Base-by-base conservation (phyloP, 495 filamentous ascomycete species). In the Oidiodendron maius region DNA sequence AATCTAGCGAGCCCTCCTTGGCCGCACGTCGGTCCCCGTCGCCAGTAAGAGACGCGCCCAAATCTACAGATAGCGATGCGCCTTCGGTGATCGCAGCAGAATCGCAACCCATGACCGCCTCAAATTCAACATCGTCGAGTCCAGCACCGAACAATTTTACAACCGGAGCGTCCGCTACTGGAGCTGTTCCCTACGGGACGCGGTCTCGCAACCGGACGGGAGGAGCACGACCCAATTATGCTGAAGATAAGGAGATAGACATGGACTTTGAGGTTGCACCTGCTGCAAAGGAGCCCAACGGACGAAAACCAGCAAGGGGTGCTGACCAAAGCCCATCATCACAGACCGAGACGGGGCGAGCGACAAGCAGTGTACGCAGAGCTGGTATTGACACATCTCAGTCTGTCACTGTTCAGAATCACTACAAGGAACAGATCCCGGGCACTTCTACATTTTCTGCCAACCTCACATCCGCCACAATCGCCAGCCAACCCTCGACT, bases 221-320 rank as follows among this genome's bases (percentile, higher is more conserved):
- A 51, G 74, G 72, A 47, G 75, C 87, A 54, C 86, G 93, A 52
- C 81, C 83, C 40, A 98, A 98, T 64, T 98, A 98, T 66, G 94
- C 93, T 24, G 93, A 98, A 68, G 94, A 98, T 67, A 86, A 84
- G 61, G 93, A 96, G 58, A 69, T 89, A 54, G 94, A 97, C 52
- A 79, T 88, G 67, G 93, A 98, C 32, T 76, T 86, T 45, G 59
- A 62, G 22, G 20, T 47, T 8, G 25, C 47, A 8, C 26, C 53
- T 24, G 4, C 42, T 25, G 3, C 42, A 3, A 61, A 56, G 43
- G 26, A 30, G 26, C 40, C 2, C 18, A 46, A 28, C 21, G 47
- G 41, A 17, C 52, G 57, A 36, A 56, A 56, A 23, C 24, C 32
- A 32, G 45, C 18, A 18, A 25, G 36, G 23, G 61, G 49, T 13